Base-by-base conservation (phyloP, 2,329 filamentous ascomycete species). In the Sarocladium oryzae region DNA sequence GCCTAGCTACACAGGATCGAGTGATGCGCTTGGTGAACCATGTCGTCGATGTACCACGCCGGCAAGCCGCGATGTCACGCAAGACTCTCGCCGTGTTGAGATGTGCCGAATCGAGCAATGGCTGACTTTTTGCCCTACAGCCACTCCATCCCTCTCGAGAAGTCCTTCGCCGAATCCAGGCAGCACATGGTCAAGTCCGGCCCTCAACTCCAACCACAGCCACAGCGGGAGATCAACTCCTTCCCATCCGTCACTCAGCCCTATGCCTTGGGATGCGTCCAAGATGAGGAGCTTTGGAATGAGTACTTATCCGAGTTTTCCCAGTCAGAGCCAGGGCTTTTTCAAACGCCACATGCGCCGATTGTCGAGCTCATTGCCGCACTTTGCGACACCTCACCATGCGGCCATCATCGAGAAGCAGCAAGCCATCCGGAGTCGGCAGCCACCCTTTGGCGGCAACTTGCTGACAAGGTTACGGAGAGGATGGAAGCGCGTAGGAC, bases 101-200 rank as follows among this genome's bases (percentile, higher is more conserved):
- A 28, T 45, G 6, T 30, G 40, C 24, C 40, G 43, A 20, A 10
- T 48, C 10, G 15, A 48, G 43, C 26, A 40, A 53, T 36, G 54
- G 59, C 63, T 66, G 61, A 65, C 53, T 51, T 57, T 54, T 43
- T 58, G 55, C 53, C 35, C 53, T 60, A 53, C 67, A 79, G 76
- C 79, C 62, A 83, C 76, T 49, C 77, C 81, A 38, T 88, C 88
- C 58, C 73, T 92, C 56, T 93, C 90, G 58, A 84, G 89, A 70
- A 95, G 89, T 64, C 89, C 91, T 49, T 96, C 89, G 52, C 92
- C 91, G 55, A 79, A 83, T 56, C 86, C 84, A 55, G 86, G 87
- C 61, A 89, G 89, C 64, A 90, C 90, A 60, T 96, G 92, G 91
- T 83, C 88, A 52, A 93, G 86, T 69, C 89, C 87, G 52, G 88